Conservation (phyloP, 306 rosid species). For the Cyamopsis tetragonoloba region DNA sequence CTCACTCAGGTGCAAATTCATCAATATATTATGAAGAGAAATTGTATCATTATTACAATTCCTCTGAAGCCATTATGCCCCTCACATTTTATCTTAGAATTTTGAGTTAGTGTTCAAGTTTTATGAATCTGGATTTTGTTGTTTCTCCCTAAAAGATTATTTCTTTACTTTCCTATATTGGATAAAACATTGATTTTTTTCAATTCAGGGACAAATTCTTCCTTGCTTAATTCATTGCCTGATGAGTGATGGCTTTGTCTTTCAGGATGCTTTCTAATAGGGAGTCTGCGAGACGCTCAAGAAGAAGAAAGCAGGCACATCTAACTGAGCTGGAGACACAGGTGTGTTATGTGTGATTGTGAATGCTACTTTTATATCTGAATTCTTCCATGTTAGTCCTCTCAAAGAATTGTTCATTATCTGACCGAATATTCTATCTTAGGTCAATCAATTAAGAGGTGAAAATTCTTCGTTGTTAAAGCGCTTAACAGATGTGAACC, state of each 20-base stretch:
- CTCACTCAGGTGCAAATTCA: background rate
- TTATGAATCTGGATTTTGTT: background rate
- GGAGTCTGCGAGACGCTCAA: slow-evolving; percentile 97
- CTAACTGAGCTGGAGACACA: slow-evolving; percentile 85
- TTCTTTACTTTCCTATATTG: background rate
- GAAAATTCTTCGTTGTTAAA: slow-evolving; percentile 82
- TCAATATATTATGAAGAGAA: background rate
- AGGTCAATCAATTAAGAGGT: slow-evolving; percentile 79
- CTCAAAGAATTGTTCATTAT: background rate
- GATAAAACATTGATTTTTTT: background rate
- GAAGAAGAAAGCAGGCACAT: slow-evolving; percentile 98
- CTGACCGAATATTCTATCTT: slow-evolving; percentile 26
- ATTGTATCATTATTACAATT: background rate
- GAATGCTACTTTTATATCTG: background rate
- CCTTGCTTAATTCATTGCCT: slow-evolving; percentile 16
- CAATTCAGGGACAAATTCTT: background rate
- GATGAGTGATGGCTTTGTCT: slow-evolving; percentile 16
- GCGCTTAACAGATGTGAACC: slow-evolving; percentile 63
- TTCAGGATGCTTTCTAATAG: slow-evolving; percentile 96
- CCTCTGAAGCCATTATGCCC: background rate
- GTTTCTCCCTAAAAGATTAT: background rate
- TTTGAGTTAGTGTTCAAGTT: background rate
- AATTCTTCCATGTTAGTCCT: background rate
- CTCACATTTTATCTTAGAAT: background rate
- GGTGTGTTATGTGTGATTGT: slow-evolving; percentile 38